Evolutionary conservation across 306 rosid genomes (phyloP), one percentile per base, ranked within the genome.

Genomic region (Quercus berberidifolia): DNA sequence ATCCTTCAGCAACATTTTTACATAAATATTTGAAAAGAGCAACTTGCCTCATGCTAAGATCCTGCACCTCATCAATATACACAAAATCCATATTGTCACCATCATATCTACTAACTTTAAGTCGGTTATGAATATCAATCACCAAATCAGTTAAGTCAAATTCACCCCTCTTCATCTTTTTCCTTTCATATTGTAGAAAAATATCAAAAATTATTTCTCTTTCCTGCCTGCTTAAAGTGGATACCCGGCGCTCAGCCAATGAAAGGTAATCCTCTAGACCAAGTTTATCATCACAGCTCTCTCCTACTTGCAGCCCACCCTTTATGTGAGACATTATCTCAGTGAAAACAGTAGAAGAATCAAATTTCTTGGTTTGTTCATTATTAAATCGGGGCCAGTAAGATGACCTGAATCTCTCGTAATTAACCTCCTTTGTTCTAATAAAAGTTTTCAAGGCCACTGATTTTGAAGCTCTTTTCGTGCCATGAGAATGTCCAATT

Each of bases 11-110:
- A 0, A 91, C 86, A 84, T 93, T 87, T 76, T 73, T 78, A 83
- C 98, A 89, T 30, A 93, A 76, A 77, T 90, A 72, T 78, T 85
- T 93, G 64, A 93, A 93, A 33, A 93, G 75, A 54, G 93, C 89
- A 81, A 91, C 87, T 82, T 93, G 98, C 81, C 87, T 86, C 94
- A 91, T 89, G 28, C 91, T 89, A 5, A 93, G 83, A 78, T 93
- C 98, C 46, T 93, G 98, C 63, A 93, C 98, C 85, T 93, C 98
- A 73, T 93, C 98, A 70, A 93, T 87, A 51, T 89, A 93, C 17
- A 93, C 91, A 69, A 79, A 91, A n/a, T 91, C 79, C 80, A 93
- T 86, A 46, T 56, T 65, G 80, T 88, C 92, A 55, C 92, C 94
- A 23, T 67, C 65, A 33, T 83, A 93, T 60, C 75, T 79, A 80